Evolutionary conservation across 306 rosid genomes (phyloP).

Genomic region (Rosa multiflora): DNA sequence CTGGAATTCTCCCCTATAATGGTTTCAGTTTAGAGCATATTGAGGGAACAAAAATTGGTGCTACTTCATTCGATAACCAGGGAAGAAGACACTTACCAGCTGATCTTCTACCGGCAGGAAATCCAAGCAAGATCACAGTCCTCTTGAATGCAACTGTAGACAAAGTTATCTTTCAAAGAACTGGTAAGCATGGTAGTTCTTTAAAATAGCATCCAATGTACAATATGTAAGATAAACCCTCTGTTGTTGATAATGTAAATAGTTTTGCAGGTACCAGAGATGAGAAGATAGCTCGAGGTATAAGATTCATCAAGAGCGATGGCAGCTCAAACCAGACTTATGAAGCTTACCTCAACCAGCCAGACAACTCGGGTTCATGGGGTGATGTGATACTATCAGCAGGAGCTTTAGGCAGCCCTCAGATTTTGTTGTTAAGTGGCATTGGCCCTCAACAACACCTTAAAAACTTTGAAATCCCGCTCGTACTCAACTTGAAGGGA

Average conservation of each 20-base stretch:
- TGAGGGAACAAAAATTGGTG: conserved; percentile 71
- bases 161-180: conserved; percentile 45
- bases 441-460: too few relatives aligned
- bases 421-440: too few relatives aligned
- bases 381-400: too few relatives aligned
- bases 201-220: background rate
- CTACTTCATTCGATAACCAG: conserved; percentile 50
- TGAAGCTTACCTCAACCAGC: conserved; percentile 50
- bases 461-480: too few relatives aligned
- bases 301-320: conserved; percentile 59
- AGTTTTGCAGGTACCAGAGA: conserved; percentile 40
- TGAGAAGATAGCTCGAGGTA: conserved; percentile 49
- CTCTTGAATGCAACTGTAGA: conserved; percentile 71
- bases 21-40: conserved; percentile 64
- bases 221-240: background rate
- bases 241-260: background rate
- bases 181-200: conserved; percentile 34
- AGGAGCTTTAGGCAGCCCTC: too few relatives aligned
- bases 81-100: conserved; percentile 71
- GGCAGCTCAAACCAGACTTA: conserved; percentile 35
- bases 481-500: too few relatives aligned
- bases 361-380: conserved; percentile 33
- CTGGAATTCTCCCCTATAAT: conserved; percentile 68
- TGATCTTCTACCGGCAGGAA: conserved; percentile 59
- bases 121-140: conserved; percentile 44